Conservation (phyloP, 805 yeast genomes). For the Candida sphagnicola region DNA sequence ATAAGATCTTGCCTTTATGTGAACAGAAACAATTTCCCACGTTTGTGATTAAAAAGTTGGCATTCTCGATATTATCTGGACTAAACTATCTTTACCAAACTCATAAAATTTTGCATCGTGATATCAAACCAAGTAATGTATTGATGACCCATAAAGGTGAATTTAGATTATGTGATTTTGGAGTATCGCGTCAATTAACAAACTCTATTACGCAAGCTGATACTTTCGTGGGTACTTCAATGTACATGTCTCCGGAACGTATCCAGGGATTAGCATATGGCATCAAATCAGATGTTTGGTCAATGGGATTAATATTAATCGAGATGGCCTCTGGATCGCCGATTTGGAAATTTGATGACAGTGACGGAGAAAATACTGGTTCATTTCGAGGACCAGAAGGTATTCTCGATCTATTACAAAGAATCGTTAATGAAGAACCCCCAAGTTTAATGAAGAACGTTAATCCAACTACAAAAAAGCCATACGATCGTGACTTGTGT, state of each 20-base stretch:
- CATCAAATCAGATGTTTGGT: constrained; percentile 97
- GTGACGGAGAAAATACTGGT: constrained; percentile 8
- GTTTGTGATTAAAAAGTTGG: constrained; percentile 64
- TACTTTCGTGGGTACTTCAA: constrained; percentile 96
- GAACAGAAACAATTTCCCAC: constrained; percentile 44
- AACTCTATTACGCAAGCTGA: constrained; percentile 86
- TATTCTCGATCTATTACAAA: constrained; percentile 81
- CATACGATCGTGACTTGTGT: constrained; percentile 49
- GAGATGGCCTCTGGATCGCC: constrained; percentile 84
- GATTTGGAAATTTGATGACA: constrained; percentile 62
- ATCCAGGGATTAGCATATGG: constrained; percentile 93
- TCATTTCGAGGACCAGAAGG: constrained; percentile 62
- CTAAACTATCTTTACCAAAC: constrained; percentile 74
- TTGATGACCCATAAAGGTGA: constrained; percentile 82
- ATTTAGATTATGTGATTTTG: constrained; percentile 93
- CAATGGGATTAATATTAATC: constrained; percentile 83
- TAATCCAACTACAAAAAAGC: constrained; percentile 21
- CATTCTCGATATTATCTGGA: constrained; percentile 76
- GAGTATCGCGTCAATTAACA: constrained; percentile 87
- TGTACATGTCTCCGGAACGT: constrained; percentile 95
- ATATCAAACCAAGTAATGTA: constrained; percentile 93
- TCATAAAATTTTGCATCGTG: constrained; percentile 91
- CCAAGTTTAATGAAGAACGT: constrained; percentile 52
- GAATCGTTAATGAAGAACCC: constrained; percentile 91
- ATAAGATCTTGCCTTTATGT: constrained; percentile 63